Evolutionary conservation across 2,329 filamentous ascomycete genomes (phyloP).

Genomic region (Exophiala spinifera): DNA sequence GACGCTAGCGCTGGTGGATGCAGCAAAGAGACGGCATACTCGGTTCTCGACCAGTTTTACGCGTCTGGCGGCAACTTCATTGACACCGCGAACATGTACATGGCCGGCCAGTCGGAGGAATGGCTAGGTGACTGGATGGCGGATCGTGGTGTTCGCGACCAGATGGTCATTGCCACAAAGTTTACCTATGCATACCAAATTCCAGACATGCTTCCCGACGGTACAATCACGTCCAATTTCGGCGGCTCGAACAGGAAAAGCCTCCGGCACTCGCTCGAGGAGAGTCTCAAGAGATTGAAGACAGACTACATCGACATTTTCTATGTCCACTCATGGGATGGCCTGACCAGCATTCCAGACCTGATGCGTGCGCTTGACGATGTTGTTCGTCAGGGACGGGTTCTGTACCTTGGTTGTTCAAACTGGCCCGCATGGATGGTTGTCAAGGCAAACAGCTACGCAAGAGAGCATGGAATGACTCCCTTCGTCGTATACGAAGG

Average conservation of each 20-base stretch:
- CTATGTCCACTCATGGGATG: slow-evolving; percentile 56
- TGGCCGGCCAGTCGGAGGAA: slow-evolving; percentile 46
- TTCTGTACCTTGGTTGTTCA: slow-evolving; percentile 55
- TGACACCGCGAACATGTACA: slow-evolving; percentile 47
- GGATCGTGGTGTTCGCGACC: slow-evolving; percentile 42
- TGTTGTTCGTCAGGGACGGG: too few relatives aligned
- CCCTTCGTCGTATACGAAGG: slow-evolving; percentile 70
- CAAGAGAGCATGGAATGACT: slow-evolving; percentile 63
- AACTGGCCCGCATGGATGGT: slow-evolving; percentile 34
- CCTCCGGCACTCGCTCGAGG: slow-evolving; percentile 32
- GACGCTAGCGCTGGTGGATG: too few relatives aligned
- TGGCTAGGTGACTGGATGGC: slow-evolving; percentile 54
- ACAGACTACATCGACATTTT: slow-evolving; percentile 38
- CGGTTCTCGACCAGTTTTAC: slow-evolving; percentile 48
- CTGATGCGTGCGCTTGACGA: slow-evolving; percentile 57
- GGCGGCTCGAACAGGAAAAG: background rate
- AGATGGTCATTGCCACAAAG: slow-evolving; percentile 56
- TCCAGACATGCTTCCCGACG: slow-evolving; percentile 27
- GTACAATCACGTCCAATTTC: too few relatives aligned
- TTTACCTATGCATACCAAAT: slow-evolving; percentile 42
- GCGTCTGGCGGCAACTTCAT: slow-evolving; percentile 50
- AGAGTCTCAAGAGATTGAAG: slow-evolving; percentile 34
- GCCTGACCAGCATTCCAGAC: slow-evolving; percentile 60
- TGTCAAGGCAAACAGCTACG: slow-evolving; percentile 53
- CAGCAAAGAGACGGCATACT: slow-evolving; percentile 44